Percentiles rank a stretch among this genome's conserved stretches.
These are phyloP conservation scores for Sporisorium iseilematis-ciliati DNA, from an alignment of 1,284 basidiomycete species.

Conservation along the genomic window DNA sequence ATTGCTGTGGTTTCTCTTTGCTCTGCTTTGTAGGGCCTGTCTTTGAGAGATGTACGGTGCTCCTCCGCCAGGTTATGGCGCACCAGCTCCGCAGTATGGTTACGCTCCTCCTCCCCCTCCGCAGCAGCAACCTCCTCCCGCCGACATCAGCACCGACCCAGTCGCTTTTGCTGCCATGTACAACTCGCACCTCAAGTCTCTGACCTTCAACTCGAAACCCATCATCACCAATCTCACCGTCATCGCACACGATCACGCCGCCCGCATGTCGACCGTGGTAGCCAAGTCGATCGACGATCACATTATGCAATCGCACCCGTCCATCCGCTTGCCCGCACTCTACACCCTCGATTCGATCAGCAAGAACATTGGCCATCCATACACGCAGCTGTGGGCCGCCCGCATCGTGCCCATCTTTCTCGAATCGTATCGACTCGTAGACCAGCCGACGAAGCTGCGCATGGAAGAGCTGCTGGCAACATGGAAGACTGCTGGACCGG, in stretches of 20 bases:
- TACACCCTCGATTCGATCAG: slow-evolving; percentile 93
- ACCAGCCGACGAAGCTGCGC: slow-evolving; percentile 62
- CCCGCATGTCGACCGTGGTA: slow-evolving; percentile 81
- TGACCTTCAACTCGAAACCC: slow-evolving; percentile 94
- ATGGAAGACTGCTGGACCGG: slow-evolving; percentile 62
- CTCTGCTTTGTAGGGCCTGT: neutral
- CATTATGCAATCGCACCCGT: slow-evolving; percentile 77
- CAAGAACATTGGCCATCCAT: slow-evolving; percentile 68
- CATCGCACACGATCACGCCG: slow-evolving; percentile 87
- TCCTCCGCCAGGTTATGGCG: slow-evolving; percentile 30
- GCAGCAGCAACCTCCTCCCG: slow-evolving; percentile 14
- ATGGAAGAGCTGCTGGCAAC: slow-evolving; percentile 68
- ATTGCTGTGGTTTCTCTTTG: slow-evolving; percentile 12
- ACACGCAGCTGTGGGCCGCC: slow-evolving; percentile 61
- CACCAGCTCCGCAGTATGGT: slow-evolving; percentile 29
- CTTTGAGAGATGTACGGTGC: slow-evolving; percentile 35
- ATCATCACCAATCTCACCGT: slow-evolving; percentile 95
- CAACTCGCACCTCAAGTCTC: slow-evolving; percentile 79
- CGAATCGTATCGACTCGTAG: slow-evolving; percentile 67
- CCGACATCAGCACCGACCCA: slow-evolving; percentile 70
- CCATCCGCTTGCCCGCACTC: slow-evolving; percentile 91
- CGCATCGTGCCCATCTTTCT: slow-evolving; percentile 64
- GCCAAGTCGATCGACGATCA: slow-evolving; percentile 89
- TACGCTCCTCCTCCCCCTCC: slow-evolving; percentile 14
- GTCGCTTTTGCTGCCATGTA: slow-evolving; percentile 77